phyloP scores from a whole-genome alignment of 768 basidiomycete genomes.

The Tulasnella sp. region DNA sequence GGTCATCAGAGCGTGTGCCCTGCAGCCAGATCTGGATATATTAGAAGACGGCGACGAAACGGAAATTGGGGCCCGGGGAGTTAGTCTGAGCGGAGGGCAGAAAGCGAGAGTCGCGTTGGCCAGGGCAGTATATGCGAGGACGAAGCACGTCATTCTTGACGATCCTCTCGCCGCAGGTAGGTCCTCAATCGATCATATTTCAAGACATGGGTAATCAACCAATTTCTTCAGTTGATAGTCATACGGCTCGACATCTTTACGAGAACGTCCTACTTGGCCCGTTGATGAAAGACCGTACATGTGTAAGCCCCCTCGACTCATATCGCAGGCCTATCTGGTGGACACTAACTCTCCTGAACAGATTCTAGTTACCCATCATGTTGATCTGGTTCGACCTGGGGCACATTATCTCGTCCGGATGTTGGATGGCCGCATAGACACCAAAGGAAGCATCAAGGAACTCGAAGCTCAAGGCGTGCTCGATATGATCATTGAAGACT shows the following conservation, averaged over 20 bases:
- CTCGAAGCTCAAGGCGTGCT: slow-evolving; percentile 39
- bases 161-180: slow-evolving; percentile 35
- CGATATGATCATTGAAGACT: slow-evolving; percentile 36
- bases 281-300: slow-evolving; percentile 35
- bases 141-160: slow-evolving; percentile 39
- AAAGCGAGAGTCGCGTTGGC: slow-evolving; percentile 34
- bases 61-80: slow-evolving; percentile 36
- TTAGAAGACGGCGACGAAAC: slow-evolving; percentile 43
- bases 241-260: slow-evolving; percentile 35
- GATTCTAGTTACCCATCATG: slow-evolving; percentile 46
- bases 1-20: slow-evolving; percentile 43
- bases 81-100: slow-evolving; percentile 32
- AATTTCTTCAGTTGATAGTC: slow-evolving; percentile 31
- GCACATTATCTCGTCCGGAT: slow-evolving; percentile 42
- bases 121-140: slow-evolving; percentile 42
- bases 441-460: slow-evolving; percentile 40
- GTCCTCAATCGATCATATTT: background rate
- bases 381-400: slow-evolving; percentile 43
- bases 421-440: slow-evolving; percentile 43
- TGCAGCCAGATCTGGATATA: slow-evolving; percentile 43
- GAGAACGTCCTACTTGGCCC: slow-evolving; percentile 35
- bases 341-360: slow-evolving; percentile 13
- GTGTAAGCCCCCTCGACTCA: slow-evolving; percentile 35
- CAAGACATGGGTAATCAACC: background rate
- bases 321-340: slow-evolving; percentile 25